Evolutionary conservation across 2,329 filamentous ascomycete genomes (phyloP), one percentile per base, ranked within the genome.

Genomic region (Byssochlamys sp.): DNA sequence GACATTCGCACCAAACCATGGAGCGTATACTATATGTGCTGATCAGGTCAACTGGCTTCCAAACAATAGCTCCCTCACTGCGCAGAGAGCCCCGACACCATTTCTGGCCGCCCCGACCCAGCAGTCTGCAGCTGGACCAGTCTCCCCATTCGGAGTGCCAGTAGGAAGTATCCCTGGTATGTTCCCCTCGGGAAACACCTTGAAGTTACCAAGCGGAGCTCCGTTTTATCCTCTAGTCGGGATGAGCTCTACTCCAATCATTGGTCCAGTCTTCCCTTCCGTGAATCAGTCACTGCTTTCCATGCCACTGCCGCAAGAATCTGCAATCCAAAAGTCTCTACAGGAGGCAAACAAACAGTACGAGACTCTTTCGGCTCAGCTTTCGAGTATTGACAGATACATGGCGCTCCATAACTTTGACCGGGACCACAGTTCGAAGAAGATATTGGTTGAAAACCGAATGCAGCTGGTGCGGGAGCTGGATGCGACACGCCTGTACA

Each of bases 331-430:
- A 28, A 66, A 63, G 50, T 62, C 67, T 26, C 55, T 72, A n/a
- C 66, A 71, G 39, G 66, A 68, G 19, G 65, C 67, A 25, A 61
- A 61, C 4, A 67, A 66, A 52, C 67, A 69, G 35, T 64, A 67
- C 55, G 67, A 69, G 26, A 61, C 56, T 25, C 60, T 74, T 24
- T 68, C 68, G 12, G 59, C 64, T 5, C 65, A 75, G 53, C 67
- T 75, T 12, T 64, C 67, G 5, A 68, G 66, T 39, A 62, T 75
- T 26, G 73, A 75, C 51, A 69, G 70, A 55, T 69, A 75, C 52
- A 69, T 73, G 60, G 73, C 73, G 4, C 59, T 75, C 49, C 68
- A 74, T 59, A 66, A 66, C 19, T 73, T 71, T 63, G 67, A 74
- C 55, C 64, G 75, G 50, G 69, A 69, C 28, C 63, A 66, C n/a